Evolutionary conservation across 1,284 basidiomycete genomes (phyloP).

Genomic region (Heliocybe sulcata): DNA sequence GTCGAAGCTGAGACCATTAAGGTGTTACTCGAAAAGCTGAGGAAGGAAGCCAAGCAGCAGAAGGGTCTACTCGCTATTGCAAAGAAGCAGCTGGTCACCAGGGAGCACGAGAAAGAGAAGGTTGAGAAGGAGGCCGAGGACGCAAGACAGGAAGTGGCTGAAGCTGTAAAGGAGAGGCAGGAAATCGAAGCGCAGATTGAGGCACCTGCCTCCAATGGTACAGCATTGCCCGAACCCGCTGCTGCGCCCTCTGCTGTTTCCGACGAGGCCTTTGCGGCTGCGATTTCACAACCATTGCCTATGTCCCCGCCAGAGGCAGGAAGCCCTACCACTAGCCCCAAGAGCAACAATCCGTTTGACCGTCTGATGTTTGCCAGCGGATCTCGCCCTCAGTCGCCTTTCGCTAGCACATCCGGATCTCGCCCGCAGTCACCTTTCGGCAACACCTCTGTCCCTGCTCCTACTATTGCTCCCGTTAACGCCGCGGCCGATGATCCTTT

Average conservation of each 20-base stretch:
- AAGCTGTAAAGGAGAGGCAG: conserved; percentile 49
- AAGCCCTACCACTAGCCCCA: conserved; percentile 31
- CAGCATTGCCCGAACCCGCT: conserved; percentile 7
- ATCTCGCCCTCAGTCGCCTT: conserved; percentile 47
- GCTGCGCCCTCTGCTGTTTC: conserved; percentile 6
- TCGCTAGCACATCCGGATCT: conserved; percentile 38
- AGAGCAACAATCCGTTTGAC: conserved; percentile 95
- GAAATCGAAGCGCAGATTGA: conserved; percentile 43
- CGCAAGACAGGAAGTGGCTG: conserved; percentile 44
- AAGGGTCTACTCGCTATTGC: conserved; percentile 93
- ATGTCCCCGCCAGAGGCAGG: conserved; percentile 48
- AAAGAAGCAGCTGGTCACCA: conserved; percentile 87
- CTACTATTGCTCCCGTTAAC: conserved; percentile 5
- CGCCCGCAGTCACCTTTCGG: conserved; percentile 50
- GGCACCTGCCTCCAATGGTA: neutral
- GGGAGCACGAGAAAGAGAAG: conserved; percentile 73
- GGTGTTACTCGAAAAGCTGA: conserved; percentile 78
- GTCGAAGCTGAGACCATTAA: conserved; percentile 71
- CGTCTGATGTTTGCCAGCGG: conserved; percentile 48
- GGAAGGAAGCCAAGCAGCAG: conserved; percentile 94
- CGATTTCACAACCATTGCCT: conserved; percentile 65
- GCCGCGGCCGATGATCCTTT: conserved; percentile 41
- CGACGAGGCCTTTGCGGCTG: conserved; percentile 48
- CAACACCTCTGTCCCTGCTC: conserved; percentile 18
- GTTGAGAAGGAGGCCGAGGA: conserved; percentile 69